Conservation (phyloP, 1,139 yeast species). For the Blastobotrys malaysiensis region DNA sequence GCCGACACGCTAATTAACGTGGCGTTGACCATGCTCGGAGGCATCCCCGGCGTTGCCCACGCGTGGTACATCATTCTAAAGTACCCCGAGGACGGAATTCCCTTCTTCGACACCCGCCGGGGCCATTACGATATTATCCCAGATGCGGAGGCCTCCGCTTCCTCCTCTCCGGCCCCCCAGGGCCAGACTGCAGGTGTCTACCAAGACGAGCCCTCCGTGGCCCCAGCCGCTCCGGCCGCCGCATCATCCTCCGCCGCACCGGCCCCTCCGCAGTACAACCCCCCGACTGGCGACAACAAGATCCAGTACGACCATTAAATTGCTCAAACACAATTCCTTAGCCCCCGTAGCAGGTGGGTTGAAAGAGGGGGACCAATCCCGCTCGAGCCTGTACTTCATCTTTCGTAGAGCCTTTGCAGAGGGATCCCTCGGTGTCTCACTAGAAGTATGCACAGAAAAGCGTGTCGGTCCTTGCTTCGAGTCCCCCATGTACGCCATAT, state of each 20-base stretch:
- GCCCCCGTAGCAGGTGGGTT: too few species aligned
- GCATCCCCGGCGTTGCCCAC: conserved; percentile 60
- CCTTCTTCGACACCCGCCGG: conserved; percentile 21
- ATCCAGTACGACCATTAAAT: conserved; percentile 21
- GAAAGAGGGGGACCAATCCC: too few species aligned
- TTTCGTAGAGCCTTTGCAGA: too few species aligned
- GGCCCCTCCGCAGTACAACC: conserved; percentile 21
- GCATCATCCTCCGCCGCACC: conserved; percentile 8
- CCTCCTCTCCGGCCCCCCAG: not conserved
- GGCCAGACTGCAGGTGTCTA: not conserved
- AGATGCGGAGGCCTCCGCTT: conserved; percentile 13
- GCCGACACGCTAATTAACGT: conserved; percentile 57
- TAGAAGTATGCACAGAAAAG: too few species aligned
- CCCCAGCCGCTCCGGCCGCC: not conserved
- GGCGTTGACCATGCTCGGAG: conserved; percentile 53
- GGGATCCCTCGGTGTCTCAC: too few species aligned
- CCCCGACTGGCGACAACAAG: conserved; percentile 23
- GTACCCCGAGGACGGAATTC: conserved; percentile 56
- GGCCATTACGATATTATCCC: conserved; percentile 18
- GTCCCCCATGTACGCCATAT: too few species aligned
- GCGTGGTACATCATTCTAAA: conserved; percentile 40
- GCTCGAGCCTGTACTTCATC: too few species aligned
- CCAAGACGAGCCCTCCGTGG: not conserved
- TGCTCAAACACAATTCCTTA: too few species aligned
- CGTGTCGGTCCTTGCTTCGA: too few species aligned